Evolutionary conservation across 805 yeast species (phyloP).

Genomic region (Saccharomycodes ludwigii): DNA sequence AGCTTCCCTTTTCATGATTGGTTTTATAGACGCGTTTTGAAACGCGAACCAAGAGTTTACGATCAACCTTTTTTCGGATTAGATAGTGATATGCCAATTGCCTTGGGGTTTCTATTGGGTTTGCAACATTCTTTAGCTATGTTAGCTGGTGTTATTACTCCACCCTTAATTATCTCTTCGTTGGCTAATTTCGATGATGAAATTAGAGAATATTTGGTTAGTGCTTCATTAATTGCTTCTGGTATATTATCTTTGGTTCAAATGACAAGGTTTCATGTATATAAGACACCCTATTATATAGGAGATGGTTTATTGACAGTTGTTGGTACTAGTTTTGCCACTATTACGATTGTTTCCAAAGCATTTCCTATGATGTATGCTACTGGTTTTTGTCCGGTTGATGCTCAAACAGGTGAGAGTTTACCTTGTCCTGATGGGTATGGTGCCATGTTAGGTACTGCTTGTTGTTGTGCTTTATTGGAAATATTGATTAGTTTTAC

Average conservation of each 20-base stretch:
- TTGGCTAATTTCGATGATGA: constrained; percentile 45
- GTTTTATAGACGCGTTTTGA: constrained; percentile 13
- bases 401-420: constrained; percentile 42
- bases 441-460: constrained; percentile 76
- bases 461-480: constrained; percentile 62
- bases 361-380: constrained; percentile 74
- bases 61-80: constrained; percentile 74
- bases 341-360: constrained; percentile 65
- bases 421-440: constrained; percentile 85
- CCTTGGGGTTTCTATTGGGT: constrained; percentile 67
- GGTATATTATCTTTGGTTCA: constrained; percentile 63
- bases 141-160: constrained; percentile 85
- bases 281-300: constrained; percentile 57
- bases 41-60: constrained; percentile 27
- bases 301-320: constrained; percentile 88
- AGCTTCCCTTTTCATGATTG: constrained; percentile 47
- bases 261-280: constrained; percentile 70
- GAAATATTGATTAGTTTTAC: constrained; percentile 64
- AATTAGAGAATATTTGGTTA: constrained; percentile 49
- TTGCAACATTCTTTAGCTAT: constrained; percentile 81
- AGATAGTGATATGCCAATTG: constrained; percentile 68
- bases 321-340: constrained; percentile 85
- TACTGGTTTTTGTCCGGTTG: constrained; percentile 53
- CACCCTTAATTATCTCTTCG: constrained; percentile 61
- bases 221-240: constrained; percentile 59